These are phyloP conservation scores for Diaporthe velutina DNA, from an alignment of 2,329 filamentous ascomycete genomes.

Conservation along the genomic window DNA sequence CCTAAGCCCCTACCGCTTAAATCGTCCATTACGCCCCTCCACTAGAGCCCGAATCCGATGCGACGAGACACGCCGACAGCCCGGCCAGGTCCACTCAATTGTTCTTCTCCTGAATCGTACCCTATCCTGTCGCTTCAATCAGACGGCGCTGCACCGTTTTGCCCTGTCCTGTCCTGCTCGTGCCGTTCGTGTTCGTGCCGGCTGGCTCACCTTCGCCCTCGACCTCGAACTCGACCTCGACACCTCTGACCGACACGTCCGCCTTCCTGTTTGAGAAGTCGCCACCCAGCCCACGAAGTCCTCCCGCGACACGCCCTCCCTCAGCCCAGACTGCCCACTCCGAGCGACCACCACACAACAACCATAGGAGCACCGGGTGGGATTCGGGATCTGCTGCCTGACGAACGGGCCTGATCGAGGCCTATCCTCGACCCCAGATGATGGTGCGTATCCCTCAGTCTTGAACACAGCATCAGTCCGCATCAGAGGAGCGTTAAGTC, in stretches of 20 bases:
- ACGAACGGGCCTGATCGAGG: slow-evolving; percentile 49
- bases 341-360: slow-evolving; percentile 30
- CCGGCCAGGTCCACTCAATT: slow-evolving; percentile 39
- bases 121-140: slow-evolving; percentile 25
- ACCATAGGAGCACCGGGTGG: slow-evolving; percentile 42
- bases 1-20: slow-evolving; percentile 31
- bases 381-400: slow-evolving; percentile 42
- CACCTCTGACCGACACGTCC: slow-evolving; percentile 31
- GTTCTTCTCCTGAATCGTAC: slow-evolving; percentile 40
- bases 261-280: slow-evolving; percentile 31
- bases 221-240: slow-evolving; percentile 12
- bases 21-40: slow-evolving; percentile 33
- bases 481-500: not conserved
- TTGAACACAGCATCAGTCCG: slow-evolving; percentile 4
- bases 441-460: slow-evolving; percentile 60
- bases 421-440: slow-evolving; percentile 57
- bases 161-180: slow-evolving; percentile 7
- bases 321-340: slow-evolving; percentile 25
- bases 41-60: slow-evolving; percentile 35
- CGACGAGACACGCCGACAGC: slow-evolving; percentile 38
- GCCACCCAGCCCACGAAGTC: slow-evolving; percentile 35
- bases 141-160: not conserved
- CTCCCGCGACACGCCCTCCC: slow-evolving; percentile 31
- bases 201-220: slow-evolving; percentile 23
- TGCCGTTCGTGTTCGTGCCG: slow-evolving; percentile 10